Base-by-base conservation (phyloP, 2,329 filamentous ascomycete genomes). In the Parascedosporium putredinis region DNA sequence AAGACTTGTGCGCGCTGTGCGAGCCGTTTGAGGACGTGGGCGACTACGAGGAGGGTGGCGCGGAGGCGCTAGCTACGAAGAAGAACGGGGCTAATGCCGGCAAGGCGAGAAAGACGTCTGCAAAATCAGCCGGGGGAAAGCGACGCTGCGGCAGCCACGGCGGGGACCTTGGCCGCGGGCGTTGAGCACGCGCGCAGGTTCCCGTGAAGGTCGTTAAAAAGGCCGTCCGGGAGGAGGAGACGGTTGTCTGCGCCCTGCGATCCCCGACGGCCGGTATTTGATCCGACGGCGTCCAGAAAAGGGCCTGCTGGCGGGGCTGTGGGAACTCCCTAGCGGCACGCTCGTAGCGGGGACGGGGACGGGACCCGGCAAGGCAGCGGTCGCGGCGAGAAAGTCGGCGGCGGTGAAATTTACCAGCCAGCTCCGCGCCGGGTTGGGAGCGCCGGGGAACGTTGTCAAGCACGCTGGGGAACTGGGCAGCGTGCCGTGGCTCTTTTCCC, bases 401-500 rank as follows among this genome's bases (percentile, higher is more conserved):
- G 73, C 74, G 0, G 49, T 58, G 9, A 52, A 58, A 0, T 67
- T 67, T 49, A 66, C 67, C 1, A 55, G 57, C 1, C 55, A 50
- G 0, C 45, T 69, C 8, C 24, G 68, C 2, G 31, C 22, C 3
- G 2, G 51, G 53, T 16, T 48, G 49, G 24, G 36, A 45, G 2
- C n/a, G n/a, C 43, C 51, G 10, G 47, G 36, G 7, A 45, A 18
- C 12, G 43, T 36, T 7, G 36, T 66, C 16, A 64, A 61, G 44
- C 59, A 71, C 40, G 53, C 63, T 0, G 60, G 60, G 0, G 72
- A 75, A 27, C 53, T 79, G n/a, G 76, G 71, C 0, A 73, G 63
- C 40, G 69, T 79, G 10, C 75, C 75, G 0, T 80, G 76, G 76
- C 58, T 74, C 5, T 79, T 79, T 53, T 79, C 76, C 1, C 76